These are phyloP conservation scores for Collariella sp. DNA, from an alignment of 495 filamentous ascomycete species.

Conservation along the genomic window DNA sequence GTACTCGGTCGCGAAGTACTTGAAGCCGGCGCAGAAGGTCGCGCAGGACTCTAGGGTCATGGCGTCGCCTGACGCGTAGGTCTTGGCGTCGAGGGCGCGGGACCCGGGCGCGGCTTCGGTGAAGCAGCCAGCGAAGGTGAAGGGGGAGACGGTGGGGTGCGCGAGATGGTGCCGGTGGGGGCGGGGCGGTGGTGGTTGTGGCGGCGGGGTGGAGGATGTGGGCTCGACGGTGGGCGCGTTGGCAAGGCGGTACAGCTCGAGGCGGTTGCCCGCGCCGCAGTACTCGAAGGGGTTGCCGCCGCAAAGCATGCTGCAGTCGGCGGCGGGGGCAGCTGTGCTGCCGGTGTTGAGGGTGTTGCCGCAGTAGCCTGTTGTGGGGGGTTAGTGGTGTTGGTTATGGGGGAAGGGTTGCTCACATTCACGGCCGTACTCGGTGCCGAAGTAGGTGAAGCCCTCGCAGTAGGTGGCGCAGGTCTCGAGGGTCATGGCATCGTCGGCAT, in stretches of 20 bases:
- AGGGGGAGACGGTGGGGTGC: constrained; percentile 31
- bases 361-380: constrained; percentile 25
- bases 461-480: constrained; percentile 33
- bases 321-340: constrained; percentile 18
- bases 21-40: constrained; percentile 35
- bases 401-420: constrained; percentile 23
- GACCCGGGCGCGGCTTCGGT: constrained; percentile 34
- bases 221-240: background rate
- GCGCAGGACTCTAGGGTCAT: constrained; percentile 44
- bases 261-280: constrained; percentile 38
- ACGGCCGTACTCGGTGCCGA: constrained; percentile 35
- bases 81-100: constrained; percentile 29
- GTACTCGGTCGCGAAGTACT: constrained; percentile 42
- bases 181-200: constrained; percentile 13
- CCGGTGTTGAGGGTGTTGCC: constrained; percentile 27
- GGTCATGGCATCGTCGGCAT: constrained; percentile 32
- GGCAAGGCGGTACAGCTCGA: constrained; percentile 31
- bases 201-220: background rate
- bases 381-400: background rate
- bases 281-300: constrained; percentile 31
- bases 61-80: constrained; percentile 26
- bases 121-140: constrained; percentile 37
- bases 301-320: constrained; percentile 38
- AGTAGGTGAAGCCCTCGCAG: constrained; percentile 34
- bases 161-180: constrained; percentile 25